phyloP scores from a whole-genome alignment of 805 yeast genomes.

The Starmerella stellata region DNA sequence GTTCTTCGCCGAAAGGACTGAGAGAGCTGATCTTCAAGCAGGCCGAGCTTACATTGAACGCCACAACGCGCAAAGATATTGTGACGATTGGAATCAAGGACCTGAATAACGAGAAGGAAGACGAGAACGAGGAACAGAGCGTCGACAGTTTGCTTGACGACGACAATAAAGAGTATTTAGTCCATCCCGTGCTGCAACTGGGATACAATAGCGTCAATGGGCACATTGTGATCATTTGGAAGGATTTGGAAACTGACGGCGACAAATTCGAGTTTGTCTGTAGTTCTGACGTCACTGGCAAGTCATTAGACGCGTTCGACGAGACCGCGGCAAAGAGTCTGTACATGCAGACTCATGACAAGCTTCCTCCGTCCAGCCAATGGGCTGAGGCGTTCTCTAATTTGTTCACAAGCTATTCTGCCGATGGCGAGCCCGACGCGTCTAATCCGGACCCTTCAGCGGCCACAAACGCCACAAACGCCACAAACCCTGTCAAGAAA shows the following conservation, averaged over 20 bases:
- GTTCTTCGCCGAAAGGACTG: slow-evolving; percentile 71
- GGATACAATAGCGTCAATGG: slow-evolving; percentile 38
- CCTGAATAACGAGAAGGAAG: slow-evolving; percentile 36
- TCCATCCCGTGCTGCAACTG: slow-evolving; percentile 43
- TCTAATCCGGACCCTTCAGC: slow-evolving; percentile 10
- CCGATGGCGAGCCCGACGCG: background rate
- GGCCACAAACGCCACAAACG: slow-evolving; percentile 1
- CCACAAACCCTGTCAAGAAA: background rate
- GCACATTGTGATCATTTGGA: slow-evolving; percentile 52
- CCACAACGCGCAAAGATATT: slow-evolving; percentile 44
- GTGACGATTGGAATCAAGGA: slow-evolving; percentile 57
- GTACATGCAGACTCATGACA: slow-evolving; percentile 56
- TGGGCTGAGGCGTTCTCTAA: slow-evolving; percentile 50
- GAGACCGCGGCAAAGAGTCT: slow-evolving; percentile 45
- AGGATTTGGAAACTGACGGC: slow-evolving; percentile 62
- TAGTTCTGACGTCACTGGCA: slow-evolving; percentile 33
- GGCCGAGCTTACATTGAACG: slow-evolving; percentile 54
- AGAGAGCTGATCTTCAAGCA: slow-evolving; percentile 56
- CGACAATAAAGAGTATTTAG: slow-evolving; percentile 36
- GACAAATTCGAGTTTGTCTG: slow-evolving; percentile 69
- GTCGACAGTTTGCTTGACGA: slow-evolving; percentile 20
- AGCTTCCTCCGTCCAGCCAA: slow-evolving; percentile 25
- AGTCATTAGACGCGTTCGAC: slow-evolving; percentile 43
- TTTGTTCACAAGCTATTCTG: slow-evolving; percentile 29
- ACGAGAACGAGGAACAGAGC: slow-evolving; percentile 31